phyloP scores from a whole-genome alignment of 2,329 filamentous ascomycete genomes.

The Trichophyton schoenleinii region DNA sequence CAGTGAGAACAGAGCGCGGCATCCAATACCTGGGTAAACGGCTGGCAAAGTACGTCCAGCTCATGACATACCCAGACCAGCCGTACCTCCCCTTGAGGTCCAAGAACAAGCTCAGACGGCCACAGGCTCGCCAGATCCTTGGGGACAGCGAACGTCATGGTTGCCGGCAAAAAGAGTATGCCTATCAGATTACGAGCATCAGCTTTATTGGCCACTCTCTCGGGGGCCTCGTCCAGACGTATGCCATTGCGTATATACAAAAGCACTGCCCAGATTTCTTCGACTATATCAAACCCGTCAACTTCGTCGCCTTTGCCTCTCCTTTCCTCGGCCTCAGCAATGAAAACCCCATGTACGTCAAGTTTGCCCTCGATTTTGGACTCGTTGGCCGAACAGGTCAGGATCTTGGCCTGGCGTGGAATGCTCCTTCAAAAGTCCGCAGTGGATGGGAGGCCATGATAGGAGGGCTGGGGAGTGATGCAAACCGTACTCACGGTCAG shows the following conservation, averaged over 20 bases:
- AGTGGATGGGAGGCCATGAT: constrained; percentile 85
- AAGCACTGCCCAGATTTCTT: constrained; percentile 93
- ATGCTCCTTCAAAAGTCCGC: constrained; percentile 69
- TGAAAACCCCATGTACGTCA: constrained; percentile 94
- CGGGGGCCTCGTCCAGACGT: constrained; percentile 80
- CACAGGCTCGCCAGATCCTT: constrained; percentile 37
- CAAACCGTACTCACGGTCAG: constrained; percentile 40
- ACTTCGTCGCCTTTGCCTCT: constrained; percentile 78
- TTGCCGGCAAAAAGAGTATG: constrained; percentile 28
- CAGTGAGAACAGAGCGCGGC: constrained; percentile 78
- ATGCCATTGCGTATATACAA: constrained; percentile 90
- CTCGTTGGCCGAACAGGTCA: constrained; percentile 92
- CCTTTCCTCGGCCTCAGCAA: constrained; percentile 88
- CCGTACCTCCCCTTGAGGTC: constrained; percentile 59
- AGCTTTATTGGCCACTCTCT: constrained; percentile 90
- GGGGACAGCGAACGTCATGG: constrained; percentile 18
- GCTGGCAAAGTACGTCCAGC: constrained; percentile 77
- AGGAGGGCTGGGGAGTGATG: constrained; percentile 58
- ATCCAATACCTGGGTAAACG: constrained; percentile 96
- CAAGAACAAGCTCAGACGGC: constrained; percentile 25
- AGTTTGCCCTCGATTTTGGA: constrained; percentile 91
- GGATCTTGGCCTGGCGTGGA: constrained; percentile 89
- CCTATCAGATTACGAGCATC: constrained; percentile 83
- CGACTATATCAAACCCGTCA: constrained; percentile 68
- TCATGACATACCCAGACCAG: constrained; percentile 87